Conservation (phyloP, 2,329 filamentous ascomycete genomes). For the Aureobasidium sp. region DNA sequence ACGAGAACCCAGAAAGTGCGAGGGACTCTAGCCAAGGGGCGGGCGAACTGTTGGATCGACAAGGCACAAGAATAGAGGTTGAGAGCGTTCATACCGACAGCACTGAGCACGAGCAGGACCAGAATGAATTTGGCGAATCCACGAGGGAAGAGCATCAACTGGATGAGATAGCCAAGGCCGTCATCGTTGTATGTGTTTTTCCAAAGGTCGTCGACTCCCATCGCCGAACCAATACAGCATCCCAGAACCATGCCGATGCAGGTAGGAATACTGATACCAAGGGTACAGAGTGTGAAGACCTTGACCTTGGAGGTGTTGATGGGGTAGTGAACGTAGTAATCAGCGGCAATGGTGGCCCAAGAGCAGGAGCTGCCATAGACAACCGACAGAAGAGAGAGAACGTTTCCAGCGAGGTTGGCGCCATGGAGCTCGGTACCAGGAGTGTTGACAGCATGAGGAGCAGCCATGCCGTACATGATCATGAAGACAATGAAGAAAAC, state of each 20-base stretch:
- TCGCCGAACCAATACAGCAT: slow-evolving; percentile 13
- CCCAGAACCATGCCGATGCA: slow-evolving; percentile 36
- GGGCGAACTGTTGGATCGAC: slow-evolving; percentile 41
- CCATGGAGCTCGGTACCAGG: slow-evolving; percentile 26
- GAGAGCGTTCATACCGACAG: slow-evolving; percentile 34
- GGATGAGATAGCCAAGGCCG: slow-evolving; percentile 43
- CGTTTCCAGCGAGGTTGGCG: slow-evolving; percentile 23
- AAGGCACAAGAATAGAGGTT: slow-evolving; percentile 39
- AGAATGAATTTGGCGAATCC: slow-evolving; percentile 45
- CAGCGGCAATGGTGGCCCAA: slow-evolving; percentile 37
- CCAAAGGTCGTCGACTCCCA: slow-evolving; percentile 24
- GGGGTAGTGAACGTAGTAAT: slow-evolving; percentile 41
- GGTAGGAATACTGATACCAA: slow-evolving; percentile 36
- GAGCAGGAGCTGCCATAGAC: slow-evolving; percentile 35
- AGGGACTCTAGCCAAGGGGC: slow-evolving; percentile 45
- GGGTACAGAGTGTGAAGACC: slow-evolving; percentile 37
- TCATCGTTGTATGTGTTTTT: slow-evolving; percentile 35
- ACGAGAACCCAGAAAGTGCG: slow-evolving; percentile 43
- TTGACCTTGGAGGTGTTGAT: slow-evolving; percentile 33
- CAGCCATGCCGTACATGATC: slow-evolving; percentile 43
- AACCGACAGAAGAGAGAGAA: slow-evolving; percentile 28
- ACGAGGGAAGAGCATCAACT: slow-evolving; percentile 38
- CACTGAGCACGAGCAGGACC: slow-evolving; percentile 30
- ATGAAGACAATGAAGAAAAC: slow-evolving; percentile 42
- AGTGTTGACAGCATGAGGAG: slow-evolving; percentile 36